These are phyloP conservation scores for Trichoderma cornu-damae DNA, from an alignment of 2,329 filamentous ascomycete species.

Conservation along the genomic window DNA sequence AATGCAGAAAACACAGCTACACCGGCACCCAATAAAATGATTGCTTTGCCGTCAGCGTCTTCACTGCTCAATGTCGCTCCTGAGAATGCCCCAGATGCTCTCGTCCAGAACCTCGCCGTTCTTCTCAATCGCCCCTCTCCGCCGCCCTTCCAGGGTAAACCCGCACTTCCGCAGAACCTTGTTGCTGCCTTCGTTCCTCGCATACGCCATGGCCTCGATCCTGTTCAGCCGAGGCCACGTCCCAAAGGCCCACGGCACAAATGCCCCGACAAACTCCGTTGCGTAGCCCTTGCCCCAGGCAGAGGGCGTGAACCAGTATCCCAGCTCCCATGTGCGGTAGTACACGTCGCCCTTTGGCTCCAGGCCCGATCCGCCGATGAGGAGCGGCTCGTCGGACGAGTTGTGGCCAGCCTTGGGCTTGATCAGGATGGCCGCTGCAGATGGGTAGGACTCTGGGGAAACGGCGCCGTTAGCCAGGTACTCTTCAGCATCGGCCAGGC, in stretches of 20 bases:
- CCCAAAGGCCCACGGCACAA: conserved; percentile 42
- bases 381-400: conserved; percentile 23
- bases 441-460: conserved; percentile 24
- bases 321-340: conserved; percentile 42
- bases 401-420: conserved; percentile 28
- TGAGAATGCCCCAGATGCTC: not conserved
- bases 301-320: conserved; percentile 42
- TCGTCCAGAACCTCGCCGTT: conserved; percentile 11
- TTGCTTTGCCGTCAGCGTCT: not conserved
- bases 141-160: not conserved
- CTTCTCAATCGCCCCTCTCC: conserved; percentile 9
- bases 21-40: no score
- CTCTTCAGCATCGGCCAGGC: conserved; percentile 33
- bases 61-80: conserved; percentile 1
- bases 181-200: not conserved
- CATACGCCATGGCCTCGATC: conserved; percentile 10
- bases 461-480: conserved; percentile 31
- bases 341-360: conserved; percentile 35
- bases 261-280: conserved; percentile 36
- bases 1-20: no score
- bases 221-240: conserved; percentile 35
- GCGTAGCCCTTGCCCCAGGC: conserved; percentile 44
- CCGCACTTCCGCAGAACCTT: not conserved
- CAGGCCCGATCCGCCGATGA: conserved; percentile 41
- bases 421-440: conserved; percentile 34